phyloP scores from a whole-genome alignment of 441 rosid genomes.

The Gossypium aridum region DNA sequence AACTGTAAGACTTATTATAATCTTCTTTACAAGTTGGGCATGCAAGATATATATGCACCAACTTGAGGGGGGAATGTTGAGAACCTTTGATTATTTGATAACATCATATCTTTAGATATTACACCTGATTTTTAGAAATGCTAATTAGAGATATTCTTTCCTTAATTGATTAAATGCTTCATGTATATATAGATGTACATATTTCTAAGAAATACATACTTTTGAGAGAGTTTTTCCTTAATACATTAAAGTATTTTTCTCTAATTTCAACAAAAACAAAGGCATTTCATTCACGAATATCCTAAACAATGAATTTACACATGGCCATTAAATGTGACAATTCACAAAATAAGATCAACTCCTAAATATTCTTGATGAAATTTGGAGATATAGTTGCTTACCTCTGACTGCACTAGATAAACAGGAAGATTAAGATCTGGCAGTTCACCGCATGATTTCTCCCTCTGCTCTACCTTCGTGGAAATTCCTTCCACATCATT shows the following conservation, averaged over 20 bases:
- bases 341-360: neutral
- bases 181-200: neutral
- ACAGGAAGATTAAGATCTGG: constrained; percentile 33
- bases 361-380: neutral
- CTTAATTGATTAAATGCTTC: no score
- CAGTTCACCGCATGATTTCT: constrained; percentile 18
- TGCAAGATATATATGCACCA: no score
- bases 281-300: neutral
- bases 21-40: no score
- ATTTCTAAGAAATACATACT: no score
- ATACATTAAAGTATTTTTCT: no score
- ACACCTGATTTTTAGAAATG: no score
- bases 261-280: neutral
- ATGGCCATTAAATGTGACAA: neutral
- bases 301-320: neutral
- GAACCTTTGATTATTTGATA: neutral
- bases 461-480: constrained; percentile 12
- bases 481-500: constrained; percentile 14
- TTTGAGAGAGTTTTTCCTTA: neutral
- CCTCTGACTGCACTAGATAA: constrained; percentile 17
- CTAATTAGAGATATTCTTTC: no score
- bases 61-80: no score
- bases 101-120: neutral
- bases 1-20: no score
- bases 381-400: constrained; percentile 14